These are phyloP conservation scores for Lunasporangiospora selenospora DNA, from an alignment of 192 early-diverging fungal genomes.

Conservation along the genomic window DNA sequence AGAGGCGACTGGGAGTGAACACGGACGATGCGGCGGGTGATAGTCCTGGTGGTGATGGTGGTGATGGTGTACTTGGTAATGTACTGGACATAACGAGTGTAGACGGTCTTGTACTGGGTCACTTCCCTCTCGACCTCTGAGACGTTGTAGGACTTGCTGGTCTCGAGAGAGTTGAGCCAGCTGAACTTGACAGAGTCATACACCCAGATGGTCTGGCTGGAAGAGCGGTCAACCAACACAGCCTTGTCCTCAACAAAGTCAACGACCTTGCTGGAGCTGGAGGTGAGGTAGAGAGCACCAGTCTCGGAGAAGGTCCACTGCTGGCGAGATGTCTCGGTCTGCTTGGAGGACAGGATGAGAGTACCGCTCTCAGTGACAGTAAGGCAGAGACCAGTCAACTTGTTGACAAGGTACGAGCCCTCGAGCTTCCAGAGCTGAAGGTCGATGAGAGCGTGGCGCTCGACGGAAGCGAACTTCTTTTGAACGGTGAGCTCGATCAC, in stretches of 20 bases:
- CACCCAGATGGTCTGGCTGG: conserved; percentile 35
- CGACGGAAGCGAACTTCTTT: conserved; percentile 29
- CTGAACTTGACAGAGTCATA: conserved; percentile 22
- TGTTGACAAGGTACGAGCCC: conserved; percentile 36
- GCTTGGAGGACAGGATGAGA: conserved; percentile 28
- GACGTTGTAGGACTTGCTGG: conserved; percentile 5
- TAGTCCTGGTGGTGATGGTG: conserved; percentile 26
- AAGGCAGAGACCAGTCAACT: conserved; percentile 35
- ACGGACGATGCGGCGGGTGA: conserved; percentile 29
- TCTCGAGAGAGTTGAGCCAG: conserved; percentile 25
- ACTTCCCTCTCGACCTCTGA: conserved; percentile 20
- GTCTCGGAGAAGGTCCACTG: conserved; percentile 45
- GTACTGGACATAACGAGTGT: conserved; percentile 45
- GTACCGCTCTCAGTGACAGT: conserved; percentile 10
- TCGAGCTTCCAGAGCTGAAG: conserved; percentile 48
- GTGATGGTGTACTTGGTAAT: conserved; percentile 26
- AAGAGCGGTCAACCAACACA: conserved; percentile 39
- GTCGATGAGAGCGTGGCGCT: conserved; percentile 34
- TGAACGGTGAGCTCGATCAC: conserved; percentile 14
- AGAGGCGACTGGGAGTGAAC: conserved; percentile 20
- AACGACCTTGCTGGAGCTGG: conserved; percentile 30
- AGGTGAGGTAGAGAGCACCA: conserved; percentile 26
- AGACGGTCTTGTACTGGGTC: conserved; percentile 44
- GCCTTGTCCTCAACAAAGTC: conserved; percentile 45
- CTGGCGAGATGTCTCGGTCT: conserved; percentile 23